These are phyloP conservation scores for Daedaleopsis sinensis DNA, from an alignment of 768 basidiomycete genomes.

Conservation along the genomic window DNA sequence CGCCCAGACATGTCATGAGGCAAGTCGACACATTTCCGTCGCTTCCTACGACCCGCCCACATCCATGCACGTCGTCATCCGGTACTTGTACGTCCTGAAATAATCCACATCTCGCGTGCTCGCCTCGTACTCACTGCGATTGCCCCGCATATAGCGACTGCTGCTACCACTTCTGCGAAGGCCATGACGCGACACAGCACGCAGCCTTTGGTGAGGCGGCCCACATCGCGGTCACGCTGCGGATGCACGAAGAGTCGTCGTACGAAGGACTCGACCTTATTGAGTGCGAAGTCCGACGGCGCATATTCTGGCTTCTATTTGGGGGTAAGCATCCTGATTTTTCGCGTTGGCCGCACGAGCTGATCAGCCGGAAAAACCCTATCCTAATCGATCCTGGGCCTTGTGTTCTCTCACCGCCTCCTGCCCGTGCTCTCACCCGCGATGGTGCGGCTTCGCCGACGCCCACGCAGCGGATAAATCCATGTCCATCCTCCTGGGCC, in stretches of 20 bases:
- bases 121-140: slow-evolving; percentile 5
- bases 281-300: slow-evolving; percentile 84
- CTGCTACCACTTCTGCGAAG: slow-evolving; percentile 87
- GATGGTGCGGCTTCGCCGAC: background rate
- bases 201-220: slow-evolving; percentile 87
- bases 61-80: slow-evolving; percentile 83
- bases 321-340: slow-evolving; percentile 57
- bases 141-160: slow-evolving; percentile 59
- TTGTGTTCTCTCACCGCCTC: background rate
- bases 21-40: slow-evolving; percentile 78
- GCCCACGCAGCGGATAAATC: slow-evolving; percentile 76
- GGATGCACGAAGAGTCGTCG: slow-evolving; percentile 85
- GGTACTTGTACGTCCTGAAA: slow-evolving; percentile 72
- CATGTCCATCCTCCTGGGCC: slow-evolving; percentile 81
- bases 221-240: slow-evolving; percentile 79
- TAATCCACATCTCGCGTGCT: slow-evolving; percentile 6
- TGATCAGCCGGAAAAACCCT: slow-evolving; percentile 11
- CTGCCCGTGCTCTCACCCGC: background rate
- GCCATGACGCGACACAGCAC: slow-evolving; percentile 85
- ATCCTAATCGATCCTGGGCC: slow-evolving; percentile 16
- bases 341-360: slow-evolving; percentile 14
- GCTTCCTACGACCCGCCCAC: slow-evolving; percentile 84
- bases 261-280: slow-evolving; percentile 85
- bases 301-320: slow-evolving; percentile 89
- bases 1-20: slow-evolving; percentile 81